Evolutionary conservation across 371 early-diverging fungal genomes (phyloP), one percentile per base, ranked within the genome.

Genomic region (Actinomortierella wolfii): DNA sequence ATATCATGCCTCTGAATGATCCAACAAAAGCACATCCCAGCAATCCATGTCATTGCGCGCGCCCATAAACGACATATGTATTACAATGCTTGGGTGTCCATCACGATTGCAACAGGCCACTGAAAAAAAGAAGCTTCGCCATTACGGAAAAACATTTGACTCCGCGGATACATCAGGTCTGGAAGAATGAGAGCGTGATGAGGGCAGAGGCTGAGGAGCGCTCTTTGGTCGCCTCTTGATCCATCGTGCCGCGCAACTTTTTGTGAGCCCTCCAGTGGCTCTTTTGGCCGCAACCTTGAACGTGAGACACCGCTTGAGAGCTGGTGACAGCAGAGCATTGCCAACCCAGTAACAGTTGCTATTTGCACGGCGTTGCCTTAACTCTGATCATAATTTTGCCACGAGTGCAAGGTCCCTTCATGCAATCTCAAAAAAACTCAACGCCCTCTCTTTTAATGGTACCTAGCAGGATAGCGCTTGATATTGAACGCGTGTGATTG

Each of bases 211-310:
- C n/a, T n/a, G n/a, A n/a, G n/a, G n/a, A n/a, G n/a, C n/a, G n/a
- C n/a, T n/a, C n/a, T n/a, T n/a, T n/a, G n/a, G n/a, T n/a, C n/a
- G 23, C 26, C 20, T 18, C 28, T 42, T 20, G 43, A 44, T 14
- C 21, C 29, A 15, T 56, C 28, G 25, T 21, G 3, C 59, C 41
- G 21, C 65, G 59, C 7, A 45, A 24, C 24, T 45, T 49, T 55
- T 65, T 65, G 56, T 65, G 59, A 14, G 24, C 44, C 28, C 55
- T 59, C 59, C 59, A 65, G 42, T 64, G 50, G 17, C 23, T 39
- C 51, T 54, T 54, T 54, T 65, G 65, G 41, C 65, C 8, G 18
- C 50, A 2, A 50, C 39, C 49, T 39, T 54, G 42, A 50, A 65
- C 28, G 49, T 65, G 1, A 59, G 6, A 25, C 65, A 65, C 14